Conservation (phyloP, 768 basidiomycete genomes). For the Strobilomyces confusus region DNA sequence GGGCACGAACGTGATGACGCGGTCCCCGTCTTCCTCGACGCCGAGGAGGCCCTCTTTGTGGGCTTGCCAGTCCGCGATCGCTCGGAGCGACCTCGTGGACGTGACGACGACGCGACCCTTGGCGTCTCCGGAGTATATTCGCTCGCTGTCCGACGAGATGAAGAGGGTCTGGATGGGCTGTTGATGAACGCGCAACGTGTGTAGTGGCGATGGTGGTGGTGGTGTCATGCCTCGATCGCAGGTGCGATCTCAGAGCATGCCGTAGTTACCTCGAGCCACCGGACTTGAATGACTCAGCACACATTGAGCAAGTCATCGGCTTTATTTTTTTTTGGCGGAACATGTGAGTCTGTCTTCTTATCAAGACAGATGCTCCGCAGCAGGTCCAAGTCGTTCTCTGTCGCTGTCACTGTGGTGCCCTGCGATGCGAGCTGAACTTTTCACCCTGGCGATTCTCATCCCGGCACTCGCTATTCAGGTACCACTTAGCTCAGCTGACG, state of each 20-base stretch:
- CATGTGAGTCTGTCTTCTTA: too few species aligned
- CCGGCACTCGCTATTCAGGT: conserved; percentile 4
- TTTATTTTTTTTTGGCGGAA: too few species aligned
- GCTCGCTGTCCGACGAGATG: conserved; percentile 69
- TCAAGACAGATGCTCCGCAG: too few species aligned
- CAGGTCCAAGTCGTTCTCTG: background rate
- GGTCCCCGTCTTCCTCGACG: conserved; percentile 65
- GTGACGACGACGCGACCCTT: conserved; percentile 75
- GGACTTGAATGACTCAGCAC: too few species aligned
- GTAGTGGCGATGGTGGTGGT: conserved; percentile 58
- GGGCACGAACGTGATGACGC: conserved; percentile 71
- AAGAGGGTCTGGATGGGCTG: conserved; percentile 56
- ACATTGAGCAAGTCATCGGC: too few species aligned
- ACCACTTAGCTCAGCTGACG: background rate
- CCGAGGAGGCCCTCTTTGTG: conserved; percentile 77
- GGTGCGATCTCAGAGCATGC: too few species aligned
- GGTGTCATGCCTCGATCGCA: conserved; percentile 1
- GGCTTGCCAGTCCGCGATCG: conserved; percentile 70
- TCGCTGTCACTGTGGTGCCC: background rate
- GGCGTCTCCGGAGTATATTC: conserved; percentile 83
- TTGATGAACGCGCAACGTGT: conserved; percentile 72
- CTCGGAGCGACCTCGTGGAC: conserved; percentile 71
- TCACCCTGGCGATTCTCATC: background rate
- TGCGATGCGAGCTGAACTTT: background rate
- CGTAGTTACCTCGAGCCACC: too few species aligned